Evolutionary conservation across 2,329 filamentous ascomycete genomes (phyloP).

Genomic region (Westerdykella sp.): DNA sequence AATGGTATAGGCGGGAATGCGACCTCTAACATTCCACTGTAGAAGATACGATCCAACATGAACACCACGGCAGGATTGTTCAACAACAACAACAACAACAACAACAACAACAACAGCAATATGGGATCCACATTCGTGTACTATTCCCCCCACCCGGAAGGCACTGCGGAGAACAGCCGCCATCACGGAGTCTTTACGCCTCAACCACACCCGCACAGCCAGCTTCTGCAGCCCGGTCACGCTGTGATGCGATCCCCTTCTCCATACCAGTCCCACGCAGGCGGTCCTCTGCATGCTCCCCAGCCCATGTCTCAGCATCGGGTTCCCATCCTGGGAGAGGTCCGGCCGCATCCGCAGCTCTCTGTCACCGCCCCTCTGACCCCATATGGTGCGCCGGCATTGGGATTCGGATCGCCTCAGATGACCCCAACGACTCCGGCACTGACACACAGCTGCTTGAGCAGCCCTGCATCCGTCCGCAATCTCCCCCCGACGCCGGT

Average conservation of each 20-base stretch:
- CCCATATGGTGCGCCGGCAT: too few species aligned
- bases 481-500: too few species aligned
- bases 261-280: too few species aligned
- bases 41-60: constrained; percentile 11
- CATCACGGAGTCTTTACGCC: constrained; percentile 72
- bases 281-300: constrained; percentile 54
- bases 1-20: constrained; percentile 10
- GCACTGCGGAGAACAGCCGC: constrained; percentile 57
- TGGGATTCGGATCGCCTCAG: too few species aligned
- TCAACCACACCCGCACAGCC: constrained; percentile 42
- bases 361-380: too few species aligned
- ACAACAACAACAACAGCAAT: constrained; percentile 44
- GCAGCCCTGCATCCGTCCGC: too few species aligned
- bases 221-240: constrained; percentile 25
- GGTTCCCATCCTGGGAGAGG: constrained; percentile 20
- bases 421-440: too few species aligned
- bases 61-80: too few species aligned
- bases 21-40: constrained; percentile 16
- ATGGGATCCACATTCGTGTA: constrained; percentile 78
- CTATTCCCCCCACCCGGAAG: constrained; percentile 58
- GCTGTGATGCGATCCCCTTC: too few species aligned
- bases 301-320: constrained; percentile 54
- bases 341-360: too few species aligned
- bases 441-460: too few species aligned
- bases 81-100: constrained; percentile 1